phyloP scores from a whole-genome alignment of 108 stramenopile genomes.

The Discostella stelligeroides region DNA sequence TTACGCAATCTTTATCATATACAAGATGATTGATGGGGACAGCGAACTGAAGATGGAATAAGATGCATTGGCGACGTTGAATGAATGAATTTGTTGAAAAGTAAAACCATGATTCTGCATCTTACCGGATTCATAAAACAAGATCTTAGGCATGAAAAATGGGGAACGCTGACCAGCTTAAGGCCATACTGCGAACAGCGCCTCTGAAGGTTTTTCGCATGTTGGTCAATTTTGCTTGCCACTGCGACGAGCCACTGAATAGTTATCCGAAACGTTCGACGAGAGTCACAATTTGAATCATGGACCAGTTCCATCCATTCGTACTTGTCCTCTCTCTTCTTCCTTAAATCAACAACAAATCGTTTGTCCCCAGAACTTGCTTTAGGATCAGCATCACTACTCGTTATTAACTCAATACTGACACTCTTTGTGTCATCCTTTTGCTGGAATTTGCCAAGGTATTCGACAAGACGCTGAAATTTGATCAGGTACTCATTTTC shows the following conservation, averaged over 20 bases:
- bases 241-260: conserved; percentile 92
- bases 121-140: conserved; percentile 72
- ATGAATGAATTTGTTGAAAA: background rate
- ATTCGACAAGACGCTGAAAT: conserved; percentile 70
- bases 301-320: conserved; percentile 85
- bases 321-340: conserved; percentile 70
- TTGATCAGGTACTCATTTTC: conserved; percentile 76
- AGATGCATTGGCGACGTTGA: conserved; percentile 5
- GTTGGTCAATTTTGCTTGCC: conserved; percentile 78
- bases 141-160: conserved; percentile 60
- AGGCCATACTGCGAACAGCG: conserved; percentile 83
- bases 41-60: conserved; percentile 48
- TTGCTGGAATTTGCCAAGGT: conserved; percentile 69
- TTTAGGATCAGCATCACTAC: conserved; percentile 28
- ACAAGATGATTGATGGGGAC: conserved; percentile 63
- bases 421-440: conserved; percentile 52
- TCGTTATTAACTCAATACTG: conserved; percentile 48
- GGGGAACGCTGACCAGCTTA: conserved; percentile 65
- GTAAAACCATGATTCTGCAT: background rate
- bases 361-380: conserved; percentile 56
- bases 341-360: conserved; percentile 64
- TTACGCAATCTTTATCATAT: conserved; percentile 47
- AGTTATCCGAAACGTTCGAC: conserved; percentile 77
- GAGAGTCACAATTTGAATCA: conserved; percentile 72
- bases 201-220: conserved; percentile 79